Conservation (phyloP, 140 eudicot genomes). For the Stevia rebaudiana region DNA sequence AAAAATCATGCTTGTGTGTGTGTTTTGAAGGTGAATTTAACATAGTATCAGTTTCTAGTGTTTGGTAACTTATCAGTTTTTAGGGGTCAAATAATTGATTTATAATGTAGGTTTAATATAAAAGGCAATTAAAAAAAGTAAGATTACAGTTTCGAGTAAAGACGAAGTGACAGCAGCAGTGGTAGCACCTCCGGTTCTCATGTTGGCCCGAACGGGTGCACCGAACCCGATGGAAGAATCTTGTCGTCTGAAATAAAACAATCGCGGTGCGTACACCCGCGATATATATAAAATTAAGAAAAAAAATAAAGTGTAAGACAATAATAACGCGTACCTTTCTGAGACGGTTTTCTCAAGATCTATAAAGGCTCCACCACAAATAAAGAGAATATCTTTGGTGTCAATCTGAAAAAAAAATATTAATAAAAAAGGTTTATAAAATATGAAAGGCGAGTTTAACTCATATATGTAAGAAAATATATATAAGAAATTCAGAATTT, state of each 20-base stretch:
- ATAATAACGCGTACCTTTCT: slow-evolving; percentile 43
- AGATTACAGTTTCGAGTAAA: slow-evolving; percentile 63
- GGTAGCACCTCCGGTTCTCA: slow-evolving; percentile 61
- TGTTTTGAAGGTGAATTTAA: neutral
- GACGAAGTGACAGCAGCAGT: slow-evolving; percentile 63
- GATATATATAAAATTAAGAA: neutral
- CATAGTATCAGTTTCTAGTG: neutral
- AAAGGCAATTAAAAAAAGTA: neutral
- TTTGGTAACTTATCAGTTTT: neutral
- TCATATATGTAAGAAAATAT: neutral
- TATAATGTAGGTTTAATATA: neutral
- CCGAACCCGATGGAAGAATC: slow-evolving; percentile 87
- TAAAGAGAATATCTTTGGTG: slow-evolving; percentile 76
- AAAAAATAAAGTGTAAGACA: neutral
- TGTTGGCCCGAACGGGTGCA: slow-evolving; percentile 86
- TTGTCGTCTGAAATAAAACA: slow-evolving; percentile 49
- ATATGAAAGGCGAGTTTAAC: neutral
- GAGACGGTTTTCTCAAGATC: slow-evolving; percentile 90
- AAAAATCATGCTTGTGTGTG: neutral
- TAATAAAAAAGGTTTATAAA: neutral
- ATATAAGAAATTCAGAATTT: neutral
- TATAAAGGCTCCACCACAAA: slow-evolving; percentile 87
- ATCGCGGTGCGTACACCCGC: no score
- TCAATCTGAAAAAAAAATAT: slow-evolving; percentile 50
- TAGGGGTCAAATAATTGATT: neutral